Base-by-base conservation (phyloP, 495 filamentous ascomycete species). In the Penicillium crystallinum region DNA sequence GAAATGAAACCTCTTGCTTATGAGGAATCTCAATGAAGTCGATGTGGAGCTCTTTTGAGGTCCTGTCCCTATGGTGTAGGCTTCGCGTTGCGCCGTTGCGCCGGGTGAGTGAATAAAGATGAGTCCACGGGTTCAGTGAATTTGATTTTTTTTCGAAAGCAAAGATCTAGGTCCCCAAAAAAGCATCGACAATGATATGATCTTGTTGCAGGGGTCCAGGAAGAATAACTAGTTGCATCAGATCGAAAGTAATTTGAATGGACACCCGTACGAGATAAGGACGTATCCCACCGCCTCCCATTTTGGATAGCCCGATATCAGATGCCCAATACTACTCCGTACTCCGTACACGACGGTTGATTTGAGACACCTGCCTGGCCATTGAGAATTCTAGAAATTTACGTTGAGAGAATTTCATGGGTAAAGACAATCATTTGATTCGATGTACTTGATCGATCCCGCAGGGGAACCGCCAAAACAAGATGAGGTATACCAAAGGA, bases 281-380 rank as follows among this genome's bases (percentile, higher is more conserved):
- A 45, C 49, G 33, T 15, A 52, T 45, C 31, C 43, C 36, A 54
- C 44, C 52, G 44, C 43, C 37, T 54, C 11, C 45, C 21, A 1
- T 35, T 40, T 23, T 5, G 3, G 18, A 18, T 18, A 36, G 30
- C 21, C 19, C 33, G 36, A 41, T 10, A 33, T 14, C n/a, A 2
- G 27, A 25, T 4, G n/a, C n/a, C n/a, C n/a, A n/a, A n/a, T n/a
- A n/a, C n/a, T n/a, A n/a, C n/a, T n/a, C n/a, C n/a, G n/a, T n/a
- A n/a, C n/a, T n/a, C n/a, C n/a, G n/a, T n/a, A n/a, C n/a, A n/a
- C n/a, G n/a, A n/a, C n/a, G n/a, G 6, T 15, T 37, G 3, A 37
- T 29, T 27, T 30, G 12, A 19, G 15, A 29, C 25, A 29, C 8
- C 4, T 8, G 25, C 25, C 4, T 29, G 8, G 25, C 25, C 4